A percentile compares a stretch with the other conserved stretches of the same genome.
Conservation (phyloP, 306 rosid genomes). For the Lagenaria siceraria region DNA sequence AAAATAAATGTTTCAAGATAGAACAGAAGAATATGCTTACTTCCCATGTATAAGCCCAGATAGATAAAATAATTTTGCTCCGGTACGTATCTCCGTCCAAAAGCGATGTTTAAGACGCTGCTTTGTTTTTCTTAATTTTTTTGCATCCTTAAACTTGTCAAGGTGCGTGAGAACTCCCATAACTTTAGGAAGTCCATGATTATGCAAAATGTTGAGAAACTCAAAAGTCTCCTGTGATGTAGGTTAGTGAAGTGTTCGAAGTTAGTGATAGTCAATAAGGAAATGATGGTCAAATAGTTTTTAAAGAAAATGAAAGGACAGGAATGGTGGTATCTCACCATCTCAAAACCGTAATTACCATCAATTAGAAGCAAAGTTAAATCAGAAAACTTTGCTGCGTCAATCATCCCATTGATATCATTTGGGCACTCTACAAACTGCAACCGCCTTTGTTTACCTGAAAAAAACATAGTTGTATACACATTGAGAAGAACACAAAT, state of each 20-base stretch:
- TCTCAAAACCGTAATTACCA: conserved; percentile 88
- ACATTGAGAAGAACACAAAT: conserved; percentile 5
- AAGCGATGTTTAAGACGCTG: conserved; percentile 84
- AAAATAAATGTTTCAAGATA: neutral
- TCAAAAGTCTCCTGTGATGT: conserved; percentile 79
- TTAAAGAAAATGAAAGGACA: too few species aligned
- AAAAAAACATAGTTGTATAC: conserved; percentile 4
- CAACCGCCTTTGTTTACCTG: conserved; percentile 84
- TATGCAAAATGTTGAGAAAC: conserved; percentile 84
- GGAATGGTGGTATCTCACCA: conserved; percentile 40
- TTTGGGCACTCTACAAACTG: conserved; percentile 93
- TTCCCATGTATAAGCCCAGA: conserved; percentile 85
- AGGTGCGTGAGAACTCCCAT: conserved; percentile 99
- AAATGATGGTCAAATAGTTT: neutral
- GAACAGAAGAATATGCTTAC: conserved; percentile 33
- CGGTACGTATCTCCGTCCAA: conserved; percentile 87
- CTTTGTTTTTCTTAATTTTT: conserved; percentile 74
- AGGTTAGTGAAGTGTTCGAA: neutral
- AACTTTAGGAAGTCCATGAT: conserved; percentile 86
- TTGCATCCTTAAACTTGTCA: conserved; percentile 70
- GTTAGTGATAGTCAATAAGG: neutral
- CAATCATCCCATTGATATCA: conserved; percentile 91
- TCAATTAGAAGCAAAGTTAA: conserved; percentile 88
- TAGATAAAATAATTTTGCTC: conserved; percentile 86
- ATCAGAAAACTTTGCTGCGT: conserved; percentile 87